Evolutionary conservation across 2,329 filamentous ascomycete genomes (phyloP), one percentile per base, ranked within the genome.

Genomic region (Zalaria sp.): DNA sequence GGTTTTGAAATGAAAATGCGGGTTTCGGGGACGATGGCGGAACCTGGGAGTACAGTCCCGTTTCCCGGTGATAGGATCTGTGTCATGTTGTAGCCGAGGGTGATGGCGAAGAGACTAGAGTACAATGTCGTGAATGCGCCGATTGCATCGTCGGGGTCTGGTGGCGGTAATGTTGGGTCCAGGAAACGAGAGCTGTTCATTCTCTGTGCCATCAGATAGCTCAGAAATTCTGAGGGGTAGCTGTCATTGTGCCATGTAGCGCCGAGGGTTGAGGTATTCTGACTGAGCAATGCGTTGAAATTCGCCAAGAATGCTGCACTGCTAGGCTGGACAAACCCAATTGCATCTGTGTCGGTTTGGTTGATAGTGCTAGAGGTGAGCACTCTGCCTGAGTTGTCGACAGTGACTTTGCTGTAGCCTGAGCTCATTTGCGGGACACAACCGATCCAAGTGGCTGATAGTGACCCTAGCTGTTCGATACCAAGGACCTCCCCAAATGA

Each of bases 211-310:
- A 72, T 46, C n/a, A 76, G 58, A 28, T 73, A 66, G 38, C 66
- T 71, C 27, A 68, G 52, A 56, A 65, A 72, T 34, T 71, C 67
- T 0, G 48, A 50, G 0, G 68, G 54, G 1, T 61, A 51, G 0
- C 57, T 63, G 35, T 71, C 62, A 42, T 70, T 73, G 47, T 75
- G 73, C 64, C 65, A 73, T 2, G 31, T 48, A 50, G 54, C 0
- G 39, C 47, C 45, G 25, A 8, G 11, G 8, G 5, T 11, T 27
- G 11, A 5, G 18, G 5, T n/a, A 27, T 8, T 5, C n/a, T 28
- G 9, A 4, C 5, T 8, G 25, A 36, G 26, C 9, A 43, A 4
- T 2, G 4, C 27, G 10, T 43, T 36, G 5, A 39, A 25, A 1
- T 32, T 26, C 4, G 18, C 5, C 7, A 43, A 5, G 5, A 39